A percentile compares a stretch with the other conserved stretches of the same genome.
Conservation (phyloP, 192 early-diverging fungal species). For the Rhizoclosmatium sp. region DNA sequence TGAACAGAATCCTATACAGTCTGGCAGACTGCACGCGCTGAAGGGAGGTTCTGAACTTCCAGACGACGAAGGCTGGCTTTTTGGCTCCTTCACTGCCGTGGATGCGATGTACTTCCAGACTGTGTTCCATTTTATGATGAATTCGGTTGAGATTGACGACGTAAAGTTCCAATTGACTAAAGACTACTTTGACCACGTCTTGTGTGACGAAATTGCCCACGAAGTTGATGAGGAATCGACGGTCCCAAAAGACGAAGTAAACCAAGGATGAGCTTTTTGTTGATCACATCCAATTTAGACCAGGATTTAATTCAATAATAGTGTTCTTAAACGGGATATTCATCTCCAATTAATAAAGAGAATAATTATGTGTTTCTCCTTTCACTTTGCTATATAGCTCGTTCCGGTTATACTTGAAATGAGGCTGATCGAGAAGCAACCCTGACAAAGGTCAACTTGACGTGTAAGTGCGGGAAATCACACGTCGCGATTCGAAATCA, state of each 20-base stretch:
- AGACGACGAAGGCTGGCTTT: constrained; percentile 28
- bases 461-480: too few relatives aligned
- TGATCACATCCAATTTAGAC: too few relatives aligned
- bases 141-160: constrained; percentile 18
- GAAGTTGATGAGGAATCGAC: constrained; percentile 1
- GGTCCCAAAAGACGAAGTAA: not conserved
- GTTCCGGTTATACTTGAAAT: too few relatives aligned
- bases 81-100: constrained; percentile 20
- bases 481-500: too few relatives aligned
- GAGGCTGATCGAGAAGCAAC: too few relatives aligned
- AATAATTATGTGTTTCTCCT: too few relatives aligned
- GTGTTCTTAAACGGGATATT: too few relatives aligned
- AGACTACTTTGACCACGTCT: constrained; percentile 15
- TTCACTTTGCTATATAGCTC: too few relatives aligned
- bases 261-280: not conserved
- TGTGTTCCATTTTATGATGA: constrained; percentile 11
- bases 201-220: constrained; percentile 10
- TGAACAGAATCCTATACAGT: not conserved
- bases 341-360: too few relatives aligned
- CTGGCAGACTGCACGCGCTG: constrained; percentile 8
- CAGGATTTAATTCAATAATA: too few relatives aligned
- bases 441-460: too few relatives aligned
- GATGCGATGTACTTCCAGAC: constrained; percentile 31
- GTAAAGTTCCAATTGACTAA: constrained; percentile 10
- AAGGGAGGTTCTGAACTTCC: not conserved